Conservation (phyloP, 768 basidiomycete species). For the Jaapia argillacea region DNA sequence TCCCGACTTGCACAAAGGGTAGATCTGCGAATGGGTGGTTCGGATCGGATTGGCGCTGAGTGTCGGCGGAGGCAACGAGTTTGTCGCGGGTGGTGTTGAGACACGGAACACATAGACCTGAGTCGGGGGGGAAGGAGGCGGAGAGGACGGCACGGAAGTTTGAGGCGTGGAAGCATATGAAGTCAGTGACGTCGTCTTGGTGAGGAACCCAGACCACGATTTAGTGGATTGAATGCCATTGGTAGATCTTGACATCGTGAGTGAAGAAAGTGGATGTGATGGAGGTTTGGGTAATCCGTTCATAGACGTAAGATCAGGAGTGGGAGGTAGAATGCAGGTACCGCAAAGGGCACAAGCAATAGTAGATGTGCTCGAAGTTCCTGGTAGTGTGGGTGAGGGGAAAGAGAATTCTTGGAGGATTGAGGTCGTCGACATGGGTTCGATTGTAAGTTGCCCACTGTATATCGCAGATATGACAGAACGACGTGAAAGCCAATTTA, state of each 20-base stretch:
- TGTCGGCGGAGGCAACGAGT: constrained; percentile 15
- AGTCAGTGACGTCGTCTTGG: constrained; percentile 49
- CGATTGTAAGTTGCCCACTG: constrained; percentile 77
- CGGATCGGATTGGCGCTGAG: constrained; percentile 12
- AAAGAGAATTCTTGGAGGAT: constrained; percentile 46
- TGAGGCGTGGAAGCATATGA: constrained; percentile 37
- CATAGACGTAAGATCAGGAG: constrained; percentile 12
- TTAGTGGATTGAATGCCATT: constrained; percentile 25
- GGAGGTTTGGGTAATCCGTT: constrained; percentile 19
- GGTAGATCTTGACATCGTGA: constrained; percentile 16
- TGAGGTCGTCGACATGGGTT: constrained; percentile 61
- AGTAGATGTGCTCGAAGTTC: constrained; percentile 33
- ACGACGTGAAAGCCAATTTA: constrained; percentile 90
- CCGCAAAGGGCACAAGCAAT: constrained; percentile 81
- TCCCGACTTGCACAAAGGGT: constrained; percentile 76
- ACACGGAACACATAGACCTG: constrained; percentile 66
- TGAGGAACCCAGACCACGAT: constrained; percentile 53
- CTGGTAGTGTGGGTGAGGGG: constrained; percentile 31
- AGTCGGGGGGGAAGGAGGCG: constrained; percentile 22
- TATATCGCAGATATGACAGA: constrained; percentile 80
- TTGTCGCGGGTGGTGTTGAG: constrained; percentile 19
- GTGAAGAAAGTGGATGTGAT: constrained; percentile 23
- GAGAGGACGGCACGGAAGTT: constrained; percentile 17
- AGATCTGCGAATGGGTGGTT: constrained; percentile 35
- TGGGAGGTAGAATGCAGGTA: constrained; percentile 34